These are phyloP conservation scores for Pichia gijzeniarum DNA, from an alignment of 805 yeast species.

Conservation along the genomic window DNA sequence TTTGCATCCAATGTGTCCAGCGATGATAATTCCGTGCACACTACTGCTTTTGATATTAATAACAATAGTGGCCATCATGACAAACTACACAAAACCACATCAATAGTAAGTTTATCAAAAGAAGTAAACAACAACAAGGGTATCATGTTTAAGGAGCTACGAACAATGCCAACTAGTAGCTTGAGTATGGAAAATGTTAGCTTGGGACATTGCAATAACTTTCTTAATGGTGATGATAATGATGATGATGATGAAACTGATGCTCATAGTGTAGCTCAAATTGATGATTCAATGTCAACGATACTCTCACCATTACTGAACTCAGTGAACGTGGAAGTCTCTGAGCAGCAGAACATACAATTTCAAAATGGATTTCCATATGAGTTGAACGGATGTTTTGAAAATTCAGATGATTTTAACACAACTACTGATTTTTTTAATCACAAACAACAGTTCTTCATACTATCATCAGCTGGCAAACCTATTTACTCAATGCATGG, in stretches of 20 bases:
- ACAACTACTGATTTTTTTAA: constrained; percentile 29
- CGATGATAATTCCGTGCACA: constrained; percentile 1
- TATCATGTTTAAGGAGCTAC: constrained; percentile 10
- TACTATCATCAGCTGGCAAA: constrained; percentile 80
- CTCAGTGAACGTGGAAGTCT: background rate
- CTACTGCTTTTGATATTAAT: background rate
- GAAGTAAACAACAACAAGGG: constrained; percentile 1
- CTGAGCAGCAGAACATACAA: background rate
- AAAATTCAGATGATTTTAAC: constrained; percentile 24
- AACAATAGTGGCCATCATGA: background rate
- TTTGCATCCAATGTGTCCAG: constrained; percentile 5
- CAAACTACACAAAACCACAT: constrained; percentile 1
- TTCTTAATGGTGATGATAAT: too few species aligned
- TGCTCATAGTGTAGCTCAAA: background rate
- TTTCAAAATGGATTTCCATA: constrained; percentile 6
- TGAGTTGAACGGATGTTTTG: constrained; percentile 17
- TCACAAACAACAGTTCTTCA: constrained; percentile 62
- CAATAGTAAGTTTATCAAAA: background rate
- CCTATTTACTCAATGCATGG: constrained; percentile 80
- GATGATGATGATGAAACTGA: background rate
- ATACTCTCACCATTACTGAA: background rate
- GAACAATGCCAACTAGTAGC: constrained; percentile 10
- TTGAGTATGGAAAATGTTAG: constrained; percentile 11
- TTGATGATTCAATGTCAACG: constrained; percentile 8
- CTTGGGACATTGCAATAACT: background rate